Evolutionary conservation across 2,329 filamentous ascomycete species (phyloP).

Genomic region (Plectosphaerella cucumerina): DNA sequence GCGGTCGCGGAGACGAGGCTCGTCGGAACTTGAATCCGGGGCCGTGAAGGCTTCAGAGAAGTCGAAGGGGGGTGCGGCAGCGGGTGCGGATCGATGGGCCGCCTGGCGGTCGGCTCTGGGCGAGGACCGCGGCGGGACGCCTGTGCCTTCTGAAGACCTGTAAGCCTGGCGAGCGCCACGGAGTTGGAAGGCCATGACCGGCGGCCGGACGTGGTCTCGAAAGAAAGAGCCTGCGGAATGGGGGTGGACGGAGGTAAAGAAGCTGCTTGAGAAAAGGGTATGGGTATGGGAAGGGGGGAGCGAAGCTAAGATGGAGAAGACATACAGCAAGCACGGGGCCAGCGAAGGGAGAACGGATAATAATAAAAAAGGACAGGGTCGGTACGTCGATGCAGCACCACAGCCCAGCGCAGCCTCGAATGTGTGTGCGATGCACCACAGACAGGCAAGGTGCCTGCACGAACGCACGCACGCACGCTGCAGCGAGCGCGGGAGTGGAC

Average conservation of each 20-base stretch:
- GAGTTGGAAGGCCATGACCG: conserved; percentile 13
- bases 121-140: conserved; percentile 8
- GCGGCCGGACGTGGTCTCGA: conserved; percentile 4
- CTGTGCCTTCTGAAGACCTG: conserved; percentile 15
- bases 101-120: conserved; percentile 10
- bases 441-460: too few relatives aligned
- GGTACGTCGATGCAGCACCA: too few relatives aligned
- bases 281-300: background rate
- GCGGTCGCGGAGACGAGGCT: conserved; percentile 8
- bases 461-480: too few relatives aligned
- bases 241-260: conserved; percentile 5
- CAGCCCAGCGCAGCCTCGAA: too few relatives aligned
- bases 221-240: background rate
- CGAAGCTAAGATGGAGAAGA: background rate
- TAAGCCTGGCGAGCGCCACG: conserved; percentile 14
- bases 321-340: background rate
- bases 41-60: conserved; percentile 3
- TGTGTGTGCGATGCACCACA: too few relatives aligned
- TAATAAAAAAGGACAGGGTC: background rate
- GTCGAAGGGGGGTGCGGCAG: conserved; percentile 12
- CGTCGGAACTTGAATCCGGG: conserved; percentile 14
- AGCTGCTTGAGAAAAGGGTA: background rate
- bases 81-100: conserved; percentile 14
- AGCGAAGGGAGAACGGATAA: background rate
- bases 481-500: too few relatives aligned